phyloP scores from a whole-genome alignment of 495 filamentous ascomycete genomes.

The Pyronema omphalodes region DNA sequence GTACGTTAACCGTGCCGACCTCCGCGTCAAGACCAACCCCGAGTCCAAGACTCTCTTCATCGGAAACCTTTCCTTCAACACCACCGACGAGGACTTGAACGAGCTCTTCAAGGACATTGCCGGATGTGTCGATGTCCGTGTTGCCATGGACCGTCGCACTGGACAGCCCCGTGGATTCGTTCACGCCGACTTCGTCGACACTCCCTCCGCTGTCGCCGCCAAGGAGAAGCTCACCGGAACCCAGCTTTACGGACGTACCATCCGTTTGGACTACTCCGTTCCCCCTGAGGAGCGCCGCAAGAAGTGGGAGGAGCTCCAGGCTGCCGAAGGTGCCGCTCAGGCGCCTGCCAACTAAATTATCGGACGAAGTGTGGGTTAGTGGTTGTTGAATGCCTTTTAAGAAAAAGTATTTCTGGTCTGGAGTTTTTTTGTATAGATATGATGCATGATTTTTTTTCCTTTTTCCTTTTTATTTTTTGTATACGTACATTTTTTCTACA shows the following conservation, averaged over 20 bases:
- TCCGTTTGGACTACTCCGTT: constrained; percentile 46
- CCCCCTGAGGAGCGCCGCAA: constrained; percentile 1
- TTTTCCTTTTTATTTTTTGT: too few relatives aligned
- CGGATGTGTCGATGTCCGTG: constrained; percentile 62
- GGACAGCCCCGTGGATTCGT: constrained; percentile 78
- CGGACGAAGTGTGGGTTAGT: too few relatives aligned
- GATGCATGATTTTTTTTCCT: too few relatives aligned
- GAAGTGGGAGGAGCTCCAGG: background rate
- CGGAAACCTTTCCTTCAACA: constrained; percentile 78
- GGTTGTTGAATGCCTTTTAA: too few relatives aligned
- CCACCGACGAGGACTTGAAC: constrained; percentile 76
- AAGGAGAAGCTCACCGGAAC: constrained; percentile 37
- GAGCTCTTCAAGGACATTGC: constrained; percentile 52
- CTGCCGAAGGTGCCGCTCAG: too few relatives aligned
- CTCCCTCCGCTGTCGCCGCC: constrained; percentile 40
- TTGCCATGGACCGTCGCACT: constrained; percentile 73
- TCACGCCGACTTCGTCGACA: constrained; percentile 66
- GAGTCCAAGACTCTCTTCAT: constrained; percentile 60
- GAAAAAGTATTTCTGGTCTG: too few relatives aligned
- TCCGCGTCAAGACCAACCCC: constrained; percentile 15
- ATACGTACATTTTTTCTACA: too few relatives aligned
- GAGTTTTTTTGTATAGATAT: too few relatives aligned
- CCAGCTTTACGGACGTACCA: constrained; percentile 42
- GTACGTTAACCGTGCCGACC: constrained; percentile 21
- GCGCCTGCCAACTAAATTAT: too few relatives aligned